Conservation (phyloP, 2,329 filamentous ascomycete genomes). For the Alternaria burnsii region DNA sequence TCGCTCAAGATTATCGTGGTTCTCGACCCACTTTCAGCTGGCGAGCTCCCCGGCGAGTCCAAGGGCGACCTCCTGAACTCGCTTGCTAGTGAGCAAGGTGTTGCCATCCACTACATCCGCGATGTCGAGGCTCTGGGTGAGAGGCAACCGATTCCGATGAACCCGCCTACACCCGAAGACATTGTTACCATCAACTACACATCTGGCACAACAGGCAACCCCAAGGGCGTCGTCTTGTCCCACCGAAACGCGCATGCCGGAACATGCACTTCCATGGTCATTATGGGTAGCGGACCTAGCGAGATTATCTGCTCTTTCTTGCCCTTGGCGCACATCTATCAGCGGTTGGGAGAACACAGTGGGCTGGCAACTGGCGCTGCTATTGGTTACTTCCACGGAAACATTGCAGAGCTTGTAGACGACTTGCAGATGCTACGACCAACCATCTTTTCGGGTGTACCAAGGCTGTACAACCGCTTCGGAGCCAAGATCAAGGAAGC, state of each 20-base stretch:
- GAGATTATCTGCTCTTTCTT: slow-evolving; percentile 86
- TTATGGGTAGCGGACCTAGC: slow-evolving; percentile 60
- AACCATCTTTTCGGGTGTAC: slow-evolving; percentile 85
- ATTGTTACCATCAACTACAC: slow-evolving; percentile 92
- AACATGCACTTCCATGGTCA: slow-evolving; percentile 67
- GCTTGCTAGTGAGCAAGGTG: slow-evolving; percentile 76
- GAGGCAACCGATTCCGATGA: slow-evolving; percentile 72
- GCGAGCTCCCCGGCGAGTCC: slow-evolving; percentile 78
- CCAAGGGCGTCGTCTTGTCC: slow-evolving; percentile 84
- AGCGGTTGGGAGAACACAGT: slow-evolving; percentile 81
- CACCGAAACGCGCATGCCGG: slow-evolving; percentile 83
- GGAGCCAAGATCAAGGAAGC: slow-evolving; percentile 80
- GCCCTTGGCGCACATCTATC: slow-evolving; percentile 92
- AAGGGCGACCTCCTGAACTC: slow-evolving; percentile 81
- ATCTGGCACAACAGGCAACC: slow-evolving; percentile 82
- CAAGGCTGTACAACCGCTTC: slow-evolving; percentile 90
- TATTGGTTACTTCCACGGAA: slow-evolving; percentile 94
- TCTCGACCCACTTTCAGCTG: slow-evolving; percentile 81
- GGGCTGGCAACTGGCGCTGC: slow-evolving; percentile 74
- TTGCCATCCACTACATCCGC: slow-evolving; percentile 79
- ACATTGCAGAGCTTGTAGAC: slow-evolving; percentile 84
- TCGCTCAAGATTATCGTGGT: slow-evolving; percentile 87
- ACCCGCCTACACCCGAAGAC: slow-evolving; percentile 76
- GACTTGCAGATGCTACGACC: slow-evolving; percentile 89
- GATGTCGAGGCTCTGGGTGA: slow-evolving; percentile 85